Conservation (phyloP, 1,284 basidiomycete genomes). For the Pyrrhoderma noxium region DNA sequence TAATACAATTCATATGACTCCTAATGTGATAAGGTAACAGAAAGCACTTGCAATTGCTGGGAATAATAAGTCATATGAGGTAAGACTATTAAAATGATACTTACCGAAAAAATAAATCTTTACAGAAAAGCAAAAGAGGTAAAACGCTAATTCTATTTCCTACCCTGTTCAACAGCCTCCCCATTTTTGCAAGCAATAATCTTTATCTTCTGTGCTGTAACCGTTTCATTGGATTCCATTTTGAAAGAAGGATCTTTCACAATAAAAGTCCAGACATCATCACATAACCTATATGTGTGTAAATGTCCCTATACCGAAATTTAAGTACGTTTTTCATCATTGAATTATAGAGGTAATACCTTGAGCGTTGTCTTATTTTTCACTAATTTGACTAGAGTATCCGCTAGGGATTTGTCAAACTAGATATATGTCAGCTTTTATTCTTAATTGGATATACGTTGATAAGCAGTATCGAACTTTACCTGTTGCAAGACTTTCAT, state of each 20-base stretch:
- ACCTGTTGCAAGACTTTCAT: slow-evolving; percentile 98
- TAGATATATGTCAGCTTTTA: too few relatives aligned
- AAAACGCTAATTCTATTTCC: slow-evolving; percentile 38
- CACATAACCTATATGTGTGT: slow-evolving; percentile 88
- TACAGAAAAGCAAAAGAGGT: neutral
- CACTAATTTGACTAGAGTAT: slow-evolving; percentile 84
- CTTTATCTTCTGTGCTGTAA: slow-evolving; percentile 77
- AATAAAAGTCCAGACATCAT: slow-evolving; percentile 97
- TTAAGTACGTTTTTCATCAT: neutral
- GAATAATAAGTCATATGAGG: too few relatives aligned
- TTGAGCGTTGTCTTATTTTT: slow-evolving; percentile 90
- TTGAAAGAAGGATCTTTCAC: slow-evolving; percentile 89
- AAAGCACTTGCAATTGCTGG: too few relatives aligned
- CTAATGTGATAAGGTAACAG: too few relatives aligned
- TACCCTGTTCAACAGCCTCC: slow-evolving; percentile 71
- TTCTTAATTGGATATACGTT: too few relatives aligned
- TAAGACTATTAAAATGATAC: neutral
- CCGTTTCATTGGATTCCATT: slow-evolving; percentile 84
- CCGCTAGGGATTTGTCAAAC: slow-evolving; percentile 94
- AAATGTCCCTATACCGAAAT: slow-evolving; percentile 63
- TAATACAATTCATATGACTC: too few relatives aligned
- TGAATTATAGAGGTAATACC: slow-evolving; percentile 33
- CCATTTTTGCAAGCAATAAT: slow-evolving; percentile 95
- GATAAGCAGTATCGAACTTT: slow-evolving; percentile 18
- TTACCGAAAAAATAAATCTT: neutral